phyloP scores from a whole-genome alignment of 23 red algal genomes.

The Agarophyton chilense region DNA sequence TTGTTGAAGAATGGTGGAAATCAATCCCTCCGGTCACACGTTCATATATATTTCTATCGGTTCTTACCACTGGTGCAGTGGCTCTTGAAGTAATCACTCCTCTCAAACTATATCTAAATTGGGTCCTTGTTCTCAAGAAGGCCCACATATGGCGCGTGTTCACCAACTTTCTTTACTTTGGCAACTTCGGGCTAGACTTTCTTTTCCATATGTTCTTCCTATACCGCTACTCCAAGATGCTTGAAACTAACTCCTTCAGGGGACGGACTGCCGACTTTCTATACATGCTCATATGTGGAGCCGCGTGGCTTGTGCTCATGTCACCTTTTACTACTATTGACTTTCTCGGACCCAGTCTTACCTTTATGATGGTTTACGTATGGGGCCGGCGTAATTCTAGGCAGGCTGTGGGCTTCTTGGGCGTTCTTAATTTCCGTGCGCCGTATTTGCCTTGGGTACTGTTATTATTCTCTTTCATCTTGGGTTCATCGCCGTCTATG shows the following conservation, averaged over 20 bases:
- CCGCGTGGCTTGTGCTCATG: constrained; percentile 68
- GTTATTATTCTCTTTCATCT: constrained; percentile 87
- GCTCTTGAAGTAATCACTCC: constrained; percentile 92
- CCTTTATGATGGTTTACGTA: constrained; percentile 99
- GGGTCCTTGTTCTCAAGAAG: constrained; percentile 69
- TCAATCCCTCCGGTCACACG: constrained; percentile 89
- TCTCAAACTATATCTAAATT: constrained; percentile 97
- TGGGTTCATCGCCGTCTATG: constrained; percentile 77
- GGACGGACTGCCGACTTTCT: constrained; percentile 95
- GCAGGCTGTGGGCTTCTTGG: constrained; percentile 84
- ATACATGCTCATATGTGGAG: constrained; percentile 89
- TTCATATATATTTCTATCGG: constrained; percentile 83
- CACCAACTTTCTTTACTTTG: constrained; percentile 98
- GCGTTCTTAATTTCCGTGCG: constrained; percentile 90
- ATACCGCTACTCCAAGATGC: constrained; percentile 88
- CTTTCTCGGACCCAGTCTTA: constrained; percentile 91
- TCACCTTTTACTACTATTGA: constrained; percentile 78
- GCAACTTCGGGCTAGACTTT: constrained; percentile 90
- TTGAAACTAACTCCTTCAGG: constrained; percentile 95
- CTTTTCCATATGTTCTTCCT: constrained; percentile 99
- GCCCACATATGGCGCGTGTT: constrained; percentile 89
- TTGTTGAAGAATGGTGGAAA: constrained; percentile 87
- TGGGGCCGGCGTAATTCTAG: constrained; percentile 88
- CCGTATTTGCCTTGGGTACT: constrained; percentile 98
- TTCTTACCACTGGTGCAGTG: constrained; percentile 72